Evolutionary conservation across 305 asterid species (phyloP).

Genomic region (Solanum hybrid): DNA sequence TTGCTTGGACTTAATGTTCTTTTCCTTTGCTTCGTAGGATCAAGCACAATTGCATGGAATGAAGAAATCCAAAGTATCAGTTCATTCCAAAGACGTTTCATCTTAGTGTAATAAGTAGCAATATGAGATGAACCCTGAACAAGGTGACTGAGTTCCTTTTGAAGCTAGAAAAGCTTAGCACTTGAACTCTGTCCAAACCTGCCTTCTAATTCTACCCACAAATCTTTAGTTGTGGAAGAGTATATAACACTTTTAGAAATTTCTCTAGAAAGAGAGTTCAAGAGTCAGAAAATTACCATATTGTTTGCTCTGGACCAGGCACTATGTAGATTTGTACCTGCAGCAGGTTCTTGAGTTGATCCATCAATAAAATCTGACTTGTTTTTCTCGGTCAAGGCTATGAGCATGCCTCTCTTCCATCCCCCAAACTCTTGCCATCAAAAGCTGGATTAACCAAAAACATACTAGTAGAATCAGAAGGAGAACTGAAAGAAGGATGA

Average conservation of each 20-base stretch:
- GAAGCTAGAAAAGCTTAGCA: not conserved
- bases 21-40: not conserved
- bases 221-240: not conserved
- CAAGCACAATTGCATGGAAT: not conserved
- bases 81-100: not conserved
- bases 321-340: not conserved
- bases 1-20: not conserved
- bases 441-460: not conserved
- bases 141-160: not conserved
- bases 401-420: not conserved
- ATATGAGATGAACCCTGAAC: not conserved
- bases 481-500: not conserved
- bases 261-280: not conserved
- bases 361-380: not conserved
- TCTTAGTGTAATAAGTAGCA: not conserved
- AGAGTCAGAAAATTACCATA: not conserved
- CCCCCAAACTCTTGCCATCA: not conserved
- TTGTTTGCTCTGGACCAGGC: not conserved
- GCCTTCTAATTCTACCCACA: not conserved
- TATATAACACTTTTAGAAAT: not conserved
- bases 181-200: not conserved
- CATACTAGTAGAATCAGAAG: not conserved
- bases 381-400: not conserved
- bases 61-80: not conserved
- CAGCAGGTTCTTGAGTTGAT: not conserved